phyloP scores from a whole-genome alignment of 805 yeast species.

The Candida rishiriensis region DNA sequence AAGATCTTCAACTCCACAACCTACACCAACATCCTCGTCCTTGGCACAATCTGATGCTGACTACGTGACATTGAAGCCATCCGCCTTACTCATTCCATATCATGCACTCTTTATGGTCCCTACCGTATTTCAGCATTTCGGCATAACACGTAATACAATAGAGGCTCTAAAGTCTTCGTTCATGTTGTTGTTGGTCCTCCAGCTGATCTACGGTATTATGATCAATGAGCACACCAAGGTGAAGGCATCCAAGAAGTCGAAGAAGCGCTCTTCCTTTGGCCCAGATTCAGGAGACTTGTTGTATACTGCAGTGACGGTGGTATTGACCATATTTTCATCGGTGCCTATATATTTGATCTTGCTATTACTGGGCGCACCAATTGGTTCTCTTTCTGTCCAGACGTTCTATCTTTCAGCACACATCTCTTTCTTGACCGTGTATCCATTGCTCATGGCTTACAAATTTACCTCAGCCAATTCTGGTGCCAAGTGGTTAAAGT shows the following conservation, averaged over 20 bases:
- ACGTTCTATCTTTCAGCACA: slow-evolving; percentile 62
- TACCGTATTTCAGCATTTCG: slow-evolving; percentile 29
- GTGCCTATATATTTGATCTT: slow-evolving; percentile 37
- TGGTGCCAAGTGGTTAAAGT: slow-evolving; percentile 21
- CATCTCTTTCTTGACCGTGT: slow-evolving; percentile 52
- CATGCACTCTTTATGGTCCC: slow-evolving; percentile 25
- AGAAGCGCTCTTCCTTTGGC: slow-evolving; percentile 1
- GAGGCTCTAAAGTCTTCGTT: slow-evolving; percentile 25
- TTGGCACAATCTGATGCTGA: slow-evolving; percentile 2
- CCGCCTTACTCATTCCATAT: slow-evolving; percentile 26
- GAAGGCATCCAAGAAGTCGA: slow-evolving; percentile 13
- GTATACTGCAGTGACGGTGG: slow-evolving; percentile 27
- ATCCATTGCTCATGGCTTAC: slow-evolving; percentile 57
- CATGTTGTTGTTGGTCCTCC: slow-evolving; percentile 31
- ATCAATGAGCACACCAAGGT: slow-evolving; percentile 30
- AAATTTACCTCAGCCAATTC: slow-evolving; percentile 35
- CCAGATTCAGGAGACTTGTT: slow-evolving; percentile 17
- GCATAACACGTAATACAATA: slow-evolving; percentile 26
- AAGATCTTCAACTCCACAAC: not conserved
- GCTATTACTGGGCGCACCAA: slow-evolving; percentile 79
- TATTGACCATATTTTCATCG: slow-evolving; percentile 33
- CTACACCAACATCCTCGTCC: not conserved
- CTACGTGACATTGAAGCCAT: slow-evolving; percentile 12
- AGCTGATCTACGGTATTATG: slow-evolving; percentile 31
- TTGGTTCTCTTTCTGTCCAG: slow-evolving; percentile 44